Conservation (phyloP, 805 yeast species). For the Candida suzukii region DNA sequence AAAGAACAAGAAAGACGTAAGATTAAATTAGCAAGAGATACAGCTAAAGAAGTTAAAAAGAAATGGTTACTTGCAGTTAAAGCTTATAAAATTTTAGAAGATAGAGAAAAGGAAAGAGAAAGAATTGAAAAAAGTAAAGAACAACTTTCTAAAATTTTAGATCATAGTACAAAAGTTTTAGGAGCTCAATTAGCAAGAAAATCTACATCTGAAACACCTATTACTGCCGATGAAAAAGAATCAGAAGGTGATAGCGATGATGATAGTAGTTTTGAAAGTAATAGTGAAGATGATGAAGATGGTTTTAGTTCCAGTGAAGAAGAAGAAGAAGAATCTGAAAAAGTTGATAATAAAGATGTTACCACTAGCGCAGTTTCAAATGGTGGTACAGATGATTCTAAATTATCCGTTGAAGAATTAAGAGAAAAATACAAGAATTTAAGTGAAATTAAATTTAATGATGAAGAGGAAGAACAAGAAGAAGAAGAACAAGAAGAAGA, state of each 20-base stretch:
- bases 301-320: slow-evolving; percentile 9
- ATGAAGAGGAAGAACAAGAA: slow-evolving; percentile 3
- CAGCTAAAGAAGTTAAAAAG: slow-evolving; percentile 78
- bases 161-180: slow-evolving; percentile 82
- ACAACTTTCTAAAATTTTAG: slow-evolving; percentile 80
- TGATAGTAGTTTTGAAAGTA: slow-evolving; percentile 14
- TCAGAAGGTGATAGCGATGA: slow-evolving; percentile 17
- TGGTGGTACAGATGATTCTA: slow-evolving; percentile 33
- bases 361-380: slow-evolving; percentile 8
- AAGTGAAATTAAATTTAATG: slow-evolving; percentile 14
- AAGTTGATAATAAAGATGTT: slow-evolving; percentile 3
- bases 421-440: slow-evolving; percentile 47
- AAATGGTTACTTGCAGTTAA: slow-evolving; percentile 89
- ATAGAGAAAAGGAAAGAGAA: slow-evolving; percentile 71
- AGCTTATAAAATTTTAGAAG: slow-evolving; percentile 66
- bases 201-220: slow-evolving; percentile 9
- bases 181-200: slow-evolving; percentile 69
- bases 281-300: slow-evolving; percentile 17
- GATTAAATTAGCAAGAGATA: slow-evolving; percentile 65
- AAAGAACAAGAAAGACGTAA: slow-evolving; percentile 71
- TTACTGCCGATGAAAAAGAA: slow-evolving; percentile 6
- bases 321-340: slow-evolving; percentile 6
- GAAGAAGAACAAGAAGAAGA: not conserved
- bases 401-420: slow-evolving; percentile 49
- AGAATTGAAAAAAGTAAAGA: slow-evolving; percentile 78